Evolutionary conservation across 2,329 filamentous ascomycete genomes (phyloP).

Genomic region (Canariomyces notabilis): DNA sequence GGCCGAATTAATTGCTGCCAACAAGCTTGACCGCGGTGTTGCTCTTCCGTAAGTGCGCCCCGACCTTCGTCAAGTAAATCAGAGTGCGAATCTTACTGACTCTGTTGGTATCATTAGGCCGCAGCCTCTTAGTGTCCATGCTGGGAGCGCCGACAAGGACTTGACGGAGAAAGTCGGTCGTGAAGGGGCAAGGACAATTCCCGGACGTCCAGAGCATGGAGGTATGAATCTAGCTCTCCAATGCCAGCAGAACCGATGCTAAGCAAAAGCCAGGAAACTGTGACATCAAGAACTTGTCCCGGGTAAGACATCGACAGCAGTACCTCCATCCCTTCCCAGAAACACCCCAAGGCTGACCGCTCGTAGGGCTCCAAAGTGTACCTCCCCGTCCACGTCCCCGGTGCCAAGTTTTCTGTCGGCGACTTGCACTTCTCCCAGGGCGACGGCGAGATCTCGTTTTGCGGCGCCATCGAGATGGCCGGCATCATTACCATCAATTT

Average conservation of each 20-base stretch:
- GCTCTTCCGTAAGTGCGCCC: constrained; percentile 53
- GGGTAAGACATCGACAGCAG: constrained; percentile 17
- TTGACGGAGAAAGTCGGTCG: constrained; percentile 62
- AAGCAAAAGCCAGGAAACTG: constrained; percentile 19
- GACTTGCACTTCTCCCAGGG: constrained; percentile 86
- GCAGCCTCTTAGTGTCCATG: constrained; percentile 64
- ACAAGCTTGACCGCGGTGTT: constrained; percentile 63
- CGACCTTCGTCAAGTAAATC: background rate
- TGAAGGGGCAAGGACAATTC: constrained; percentile 82
- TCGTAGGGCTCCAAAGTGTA: constrained; percentile 62
- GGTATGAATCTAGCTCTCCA: constrained; percentile 41
- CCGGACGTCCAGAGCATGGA: constrained; percentile 78
- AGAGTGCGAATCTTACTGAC: background rate
- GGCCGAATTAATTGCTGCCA: constrained; percentile 67
- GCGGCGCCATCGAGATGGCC: constrained; percentile 90
- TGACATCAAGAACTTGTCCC: constrained; percentile 31
- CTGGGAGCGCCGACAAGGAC: constrained; percentile 55
- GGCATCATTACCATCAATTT: constrained; percentile 88
- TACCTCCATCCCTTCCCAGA: background rate
- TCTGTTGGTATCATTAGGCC: constrained; percentile 37
- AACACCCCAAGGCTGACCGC: constrained; percentile 70
- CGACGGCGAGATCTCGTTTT: constrained; percentile 87
- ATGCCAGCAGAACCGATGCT: too few species aligned
- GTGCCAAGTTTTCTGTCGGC: constrained; percentile 85
- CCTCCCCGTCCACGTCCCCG: constrained; percentile 77